Conservation (phyloP, 1,284 basidiomycete species). For the Tilletia indica region DNA sequence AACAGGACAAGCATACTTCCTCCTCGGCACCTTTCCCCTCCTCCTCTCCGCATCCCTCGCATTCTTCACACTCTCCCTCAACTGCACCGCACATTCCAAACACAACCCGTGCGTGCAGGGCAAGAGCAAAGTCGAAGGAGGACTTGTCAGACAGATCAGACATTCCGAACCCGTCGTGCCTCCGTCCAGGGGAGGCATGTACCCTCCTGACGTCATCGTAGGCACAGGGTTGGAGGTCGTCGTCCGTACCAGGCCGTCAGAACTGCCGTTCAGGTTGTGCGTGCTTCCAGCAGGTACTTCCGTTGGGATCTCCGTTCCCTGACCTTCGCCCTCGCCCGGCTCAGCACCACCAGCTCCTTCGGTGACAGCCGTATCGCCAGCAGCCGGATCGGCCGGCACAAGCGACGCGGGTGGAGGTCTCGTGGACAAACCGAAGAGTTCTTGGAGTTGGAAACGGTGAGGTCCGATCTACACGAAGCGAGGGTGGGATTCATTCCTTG, state of each 20-base stretch:
- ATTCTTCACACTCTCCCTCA: slow-evolving; percentile 49
- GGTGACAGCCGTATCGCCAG: background rate
- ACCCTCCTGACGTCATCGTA: background rate
- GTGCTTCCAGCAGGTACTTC: background rate
- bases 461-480: slow-evolving; percentile 35
- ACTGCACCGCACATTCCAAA: slow-evolving; percentile 49
- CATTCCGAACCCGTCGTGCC: slow-evolving; percentile 44
- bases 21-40: slow-evolving; percentile 43
- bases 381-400: background rate
- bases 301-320: background rate
- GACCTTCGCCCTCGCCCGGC: slow-evolving; percentile 13
- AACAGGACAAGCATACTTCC: slow-evolving; percentile 52
- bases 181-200: slow-evolving; percentile 27
- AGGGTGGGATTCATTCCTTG: too few species aligned
- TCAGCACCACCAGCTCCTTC: slow-evolving; percentile 24
- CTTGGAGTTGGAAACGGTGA: slow-evolving; percentile 50
- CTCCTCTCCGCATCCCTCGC: slow-evolving; percentile 41
- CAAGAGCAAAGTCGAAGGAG: slow-evolving; percentile 49
- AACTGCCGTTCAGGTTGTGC: too few species aligned
- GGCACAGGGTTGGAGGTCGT: too few species aligned
- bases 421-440: slow-evolving; percentile 48
- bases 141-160: slow-evolving; percentile 48
- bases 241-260: too few species aligned
- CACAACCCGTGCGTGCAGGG: slow-evolving; percentile 55
- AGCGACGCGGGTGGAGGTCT: slow-evolving; percentile 34